Base-by-base conservation (phyloP, 2,329 filamentous ascomycete genomes). In the Sporothrix globosa region DNA sequence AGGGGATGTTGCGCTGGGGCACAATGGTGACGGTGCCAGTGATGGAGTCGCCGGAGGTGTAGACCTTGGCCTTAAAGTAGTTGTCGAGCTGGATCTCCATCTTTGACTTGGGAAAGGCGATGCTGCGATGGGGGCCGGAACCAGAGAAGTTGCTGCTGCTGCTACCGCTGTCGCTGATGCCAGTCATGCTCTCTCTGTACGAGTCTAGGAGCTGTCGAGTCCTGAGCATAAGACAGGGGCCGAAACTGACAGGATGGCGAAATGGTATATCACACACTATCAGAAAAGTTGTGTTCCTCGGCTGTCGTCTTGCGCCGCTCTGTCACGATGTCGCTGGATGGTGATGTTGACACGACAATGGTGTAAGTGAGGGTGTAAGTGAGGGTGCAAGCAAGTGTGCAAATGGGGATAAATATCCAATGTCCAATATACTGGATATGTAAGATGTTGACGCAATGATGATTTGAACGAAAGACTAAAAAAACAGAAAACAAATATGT, bases 11-110 rank as follows among this genome's bases (percentile, higher is more conserved):
- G 63, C 79, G 80, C 56, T 77, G 76, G 11, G 83, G 78, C 48
- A 77, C 81, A 76, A 88, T 81, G 70, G 80, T 77, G 72, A 84
- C 84, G 54, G 82, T 78, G 68, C 86, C 86, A 11, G 81, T 79
- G 65, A 88, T 79, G 72, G 81, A 77, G 17, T 85, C 85, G n/a
- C 82, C 82, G 0, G 86, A 84, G 4, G 84, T 86, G 78, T 88
- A 88, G 61, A 87, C 81, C 76, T 85, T 86, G 75, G 84, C 82
- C 73, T 74, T 81, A 78, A 82, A 87, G 80, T 88, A 84, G 76
- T 84, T 81, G 74, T 85, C 80, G 67, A 88, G 80, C 67, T 81
- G 79, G 77, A 88, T 79, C 56, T 80, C 79, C 75, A 88, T 82
- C 75, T 79, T 81, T 69, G 75, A 73, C 58, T 72, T 76, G n/a